Base-by-base conservation (phyloP, 139 green algal species). In the Chlorokybus atmophyticus region DNA sequence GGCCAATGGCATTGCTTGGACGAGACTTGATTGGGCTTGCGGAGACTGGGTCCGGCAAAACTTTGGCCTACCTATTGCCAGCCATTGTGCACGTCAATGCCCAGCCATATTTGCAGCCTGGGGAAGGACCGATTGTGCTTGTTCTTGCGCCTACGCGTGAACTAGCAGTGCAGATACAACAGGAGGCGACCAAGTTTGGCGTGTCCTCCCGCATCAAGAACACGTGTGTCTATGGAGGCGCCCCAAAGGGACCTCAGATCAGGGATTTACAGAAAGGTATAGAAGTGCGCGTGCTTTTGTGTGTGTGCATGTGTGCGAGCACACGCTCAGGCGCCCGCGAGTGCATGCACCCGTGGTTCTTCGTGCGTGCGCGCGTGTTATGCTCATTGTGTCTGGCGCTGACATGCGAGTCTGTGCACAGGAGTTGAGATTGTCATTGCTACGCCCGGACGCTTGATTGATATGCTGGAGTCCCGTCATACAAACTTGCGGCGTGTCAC, bases 31-130 rank as follows among this genome's bases (percentile, higher is more conserved):
- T 93, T 8, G 83, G 80, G 23, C 82, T 93, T 28, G 85, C 85
- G 23, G 87, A 93, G 73, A 93, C 85, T 8, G 85, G 85, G 24
- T 84, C 72, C 29, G 85, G 85, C 27, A 93, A 93, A 70, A 93
- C 85, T 1, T 79, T 78, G 42, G 83, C 69, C 31, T 93, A 86
- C 67, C 71, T 93, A 40, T 68, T 93, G 35, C 85, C 85, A 1
- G 82, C 80, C 29, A 74, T 93, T 49, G 71, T 93, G 57, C 82
- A 92, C 76, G 85, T 92, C 59, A 95, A 94, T 59, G 87, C 87
- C 2, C 87, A 93, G 75, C 84, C 84, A 1, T 87, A 86, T 60
- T 59, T 93, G 10, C 79, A 87, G 59, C 75, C 81, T 28, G 87
- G 87, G 27, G 87, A 94, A 62, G 87, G 88, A 17, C 88, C 88